Conservation (phyloP, 805 yeast genomes). For the Jamesozyma rosinii region DNA sequence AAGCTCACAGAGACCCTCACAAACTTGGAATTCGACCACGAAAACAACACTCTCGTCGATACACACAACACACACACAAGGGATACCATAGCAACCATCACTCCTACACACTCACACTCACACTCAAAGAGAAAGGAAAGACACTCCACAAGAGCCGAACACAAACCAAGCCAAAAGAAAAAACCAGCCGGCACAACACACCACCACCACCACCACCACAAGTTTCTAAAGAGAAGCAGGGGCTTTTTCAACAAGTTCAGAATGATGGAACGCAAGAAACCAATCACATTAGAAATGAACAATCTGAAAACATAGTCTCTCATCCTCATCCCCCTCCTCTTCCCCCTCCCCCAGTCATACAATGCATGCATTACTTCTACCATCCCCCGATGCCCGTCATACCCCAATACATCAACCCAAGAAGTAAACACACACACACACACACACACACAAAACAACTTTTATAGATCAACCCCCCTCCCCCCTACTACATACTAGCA, state of each 20-base stretch:
- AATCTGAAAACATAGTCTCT: not conserved
- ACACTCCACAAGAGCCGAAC: not conserved
- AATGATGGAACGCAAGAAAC: not conserved
- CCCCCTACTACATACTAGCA: not conserved
- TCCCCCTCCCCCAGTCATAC: no score
- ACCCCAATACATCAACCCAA: no score
- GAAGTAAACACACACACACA: no score
- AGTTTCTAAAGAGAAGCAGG: not conserved
- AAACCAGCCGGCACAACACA: not conserved
- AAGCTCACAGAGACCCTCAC: not conserved
- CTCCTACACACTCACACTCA: not conserved
- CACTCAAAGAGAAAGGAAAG: not conserved
- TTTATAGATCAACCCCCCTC: no score
- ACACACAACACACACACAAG: not conserved
- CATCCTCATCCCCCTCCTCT: not conserved
- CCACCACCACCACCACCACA: not conserved
- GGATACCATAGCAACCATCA: not conserved
- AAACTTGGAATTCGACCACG: not conserved
- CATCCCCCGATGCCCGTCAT: no score
- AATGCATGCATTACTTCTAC: no score
- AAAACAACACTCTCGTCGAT: not conserved
- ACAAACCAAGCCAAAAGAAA: not conserved
- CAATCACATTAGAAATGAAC: not conserved
- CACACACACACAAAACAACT: not conserved
- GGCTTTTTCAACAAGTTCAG: not conserved